Conservation (phyloP, 225 moss, liverwort and hornwort genomes). For the Takakia lepidozioides region DNA sequence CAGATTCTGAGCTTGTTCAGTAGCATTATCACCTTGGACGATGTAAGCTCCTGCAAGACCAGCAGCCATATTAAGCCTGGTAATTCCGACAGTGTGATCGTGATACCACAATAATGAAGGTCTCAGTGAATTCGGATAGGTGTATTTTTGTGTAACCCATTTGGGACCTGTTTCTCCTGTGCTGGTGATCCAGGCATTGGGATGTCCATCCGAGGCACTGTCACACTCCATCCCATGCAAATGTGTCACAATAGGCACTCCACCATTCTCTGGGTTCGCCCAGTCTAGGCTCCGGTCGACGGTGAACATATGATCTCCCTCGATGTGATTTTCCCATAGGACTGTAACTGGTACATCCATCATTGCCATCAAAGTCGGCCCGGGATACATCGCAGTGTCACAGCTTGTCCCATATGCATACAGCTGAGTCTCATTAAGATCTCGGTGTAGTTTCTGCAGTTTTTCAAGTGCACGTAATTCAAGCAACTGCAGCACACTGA, state of each 20-base stretch:
- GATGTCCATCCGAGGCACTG: slow-evolving; percentile 33
- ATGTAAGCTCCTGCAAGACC: slow-evolving; percentile 48
- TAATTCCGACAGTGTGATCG: slow-evolving; percentile 63
- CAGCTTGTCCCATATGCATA: slow-evolving; percentile 28
- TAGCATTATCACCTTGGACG: slow-evolving; percentile 6
- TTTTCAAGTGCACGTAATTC: too few species aligned
- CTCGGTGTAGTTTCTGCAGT: slow-evolving; percentile 41
- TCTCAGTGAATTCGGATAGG: slow-evolving; percentile 40
- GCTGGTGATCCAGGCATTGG: slow-evolving; percentile 52
- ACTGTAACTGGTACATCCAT: slow-evolving; percentile 6
- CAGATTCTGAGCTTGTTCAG: slow-evolving; percentile 16
- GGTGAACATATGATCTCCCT: slow-evolving; percentile 41
- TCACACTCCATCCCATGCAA: slow-evolving; percentile 39
- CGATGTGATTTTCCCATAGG: slow-evolving; percentile 39
- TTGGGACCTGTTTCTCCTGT: slow-evolving; percentile 25
- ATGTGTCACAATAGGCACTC: slow-evolving; percentile 49
- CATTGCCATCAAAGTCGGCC: slow-evolving; percentile 36
- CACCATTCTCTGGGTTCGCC: slow-evolving; percentile 42
- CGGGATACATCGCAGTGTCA: slow-evolving; percentile 14
- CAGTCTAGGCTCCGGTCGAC: slow-evolving; percentile 35
- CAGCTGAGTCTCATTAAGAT: slow-evolving; percentile 23
- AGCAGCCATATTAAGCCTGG: slow-evolving; percentile 48
- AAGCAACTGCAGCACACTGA: too few species aligned
- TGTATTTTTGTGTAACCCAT: slow-evolving; percentile 25
- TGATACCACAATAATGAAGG: slow-evolving; percentile 59